Evolutionary conservation across 2,329 filamentous ascomycete genomes (phyloP), one percentile per base, ranked within the genome.

Genomic region (Tolypocladium cylindrosporum): DNA sequence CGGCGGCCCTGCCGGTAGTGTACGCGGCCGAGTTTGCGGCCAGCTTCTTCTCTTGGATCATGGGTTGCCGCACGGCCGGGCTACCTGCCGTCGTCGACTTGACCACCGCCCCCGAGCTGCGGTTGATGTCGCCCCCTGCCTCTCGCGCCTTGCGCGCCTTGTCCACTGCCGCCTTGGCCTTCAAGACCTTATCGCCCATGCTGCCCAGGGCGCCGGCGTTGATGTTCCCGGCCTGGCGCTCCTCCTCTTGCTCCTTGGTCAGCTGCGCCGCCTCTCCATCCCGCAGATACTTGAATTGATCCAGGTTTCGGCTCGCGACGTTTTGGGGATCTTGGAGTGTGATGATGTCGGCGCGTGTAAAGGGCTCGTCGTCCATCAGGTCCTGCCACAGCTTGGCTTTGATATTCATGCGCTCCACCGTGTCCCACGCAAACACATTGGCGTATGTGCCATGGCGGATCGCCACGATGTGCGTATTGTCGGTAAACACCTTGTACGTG

Each of bases 351-450:
- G 89, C 89, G 61, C 94, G 84, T 37, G 84, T 84, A 67, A 99
- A 99, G 59, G 91, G 88, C 61, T 86, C 81, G 65, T 99, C 93
- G 67, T 89, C 90, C 10, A 97, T 82, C 50, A 99, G 75, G 73
- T 99, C 94, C 63, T 80, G 83, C 94, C 94, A 99, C 77, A 95
- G 88, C 81, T 97, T 97, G 55, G 91, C 82, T 77, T 97, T 97
- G 73, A 99, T 88, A 72, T 99, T 99, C 76, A 99, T 84, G 66
- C 90, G 83, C 74, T 97, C 90, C 42, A 99, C 85, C 1, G 95
- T 99, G 68, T 99, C 95, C 84, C 88, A 97, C 1, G 92, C 87
- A 70, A 97, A 99, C 5, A 96, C 94, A 73, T 99, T 99, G 55
- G 93, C 93, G 59, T 92, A 93, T 57, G 80, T 88, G 57, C 84